Percentiles rank a stretch among this genome's conserved stretches.
Evolutionary conservation across 345 rosid genomes (phyloP).

Genomic region (Camelina sativa): DNA sequence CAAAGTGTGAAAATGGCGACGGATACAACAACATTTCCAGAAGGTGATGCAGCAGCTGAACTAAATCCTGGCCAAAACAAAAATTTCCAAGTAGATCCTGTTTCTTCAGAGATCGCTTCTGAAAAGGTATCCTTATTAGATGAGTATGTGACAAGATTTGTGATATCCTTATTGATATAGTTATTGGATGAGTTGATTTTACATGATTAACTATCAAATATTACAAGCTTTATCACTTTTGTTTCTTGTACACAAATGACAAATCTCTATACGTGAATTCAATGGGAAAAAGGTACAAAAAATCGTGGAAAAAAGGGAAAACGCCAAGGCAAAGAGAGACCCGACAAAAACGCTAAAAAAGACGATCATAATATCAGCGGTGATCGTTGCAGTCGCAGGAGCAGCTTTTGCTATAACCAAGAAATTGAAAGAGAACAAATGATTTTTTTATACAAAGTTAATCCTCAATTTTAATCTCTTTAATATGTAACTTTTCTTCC

Average conservation of each 20-base stretch:
- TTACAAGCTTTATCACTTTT: background rate
- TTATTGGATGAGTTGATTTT: background rate
- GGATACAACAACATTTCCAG: constrained; percentile 48
- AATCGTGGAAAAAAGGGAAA: constrained; percentile 28
- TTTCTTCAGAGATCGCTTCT: constrained; percentile 50
- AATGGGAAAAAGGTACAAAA: constrained; percentile 31
- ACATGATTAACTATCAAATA: background rate
- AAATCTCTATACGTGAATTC: too few species aligned
- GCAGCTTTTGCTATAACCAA: constrained; percentile 54
- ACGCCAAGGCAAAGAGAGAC: constrained; percentile 42
- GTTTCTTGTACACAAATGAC: background rate
- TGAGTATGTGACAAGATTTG: background rate
- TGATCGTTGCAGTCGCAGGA: constrained; percentile 52
- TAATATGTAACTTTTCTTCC: constrained; percentile 14
- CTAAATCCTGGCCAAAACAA: constrained; percentile 51
- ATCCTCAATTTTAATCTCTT: constrained; percentile 8
- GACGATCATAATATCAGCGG: constrained; percentile 53
- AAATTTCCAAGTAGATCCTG: constrained; percentile 50
- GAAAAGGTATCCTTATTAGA: background rate
- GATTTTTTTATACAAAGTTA: constrained; percentile 17
- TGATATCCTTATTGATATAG: background rate
- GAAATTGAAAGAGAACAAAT: constrained; percentile 57
- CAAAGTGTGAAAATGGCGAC: constrained; percentile 48
- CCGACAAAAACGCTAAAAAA: constrained; percentile 48
- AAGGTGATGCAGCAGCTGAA: constrained; percentile 50